phyloP scores from a whole-genome alignment of 179 eudicot species.

The Carnegiea gigantea region DNA sequence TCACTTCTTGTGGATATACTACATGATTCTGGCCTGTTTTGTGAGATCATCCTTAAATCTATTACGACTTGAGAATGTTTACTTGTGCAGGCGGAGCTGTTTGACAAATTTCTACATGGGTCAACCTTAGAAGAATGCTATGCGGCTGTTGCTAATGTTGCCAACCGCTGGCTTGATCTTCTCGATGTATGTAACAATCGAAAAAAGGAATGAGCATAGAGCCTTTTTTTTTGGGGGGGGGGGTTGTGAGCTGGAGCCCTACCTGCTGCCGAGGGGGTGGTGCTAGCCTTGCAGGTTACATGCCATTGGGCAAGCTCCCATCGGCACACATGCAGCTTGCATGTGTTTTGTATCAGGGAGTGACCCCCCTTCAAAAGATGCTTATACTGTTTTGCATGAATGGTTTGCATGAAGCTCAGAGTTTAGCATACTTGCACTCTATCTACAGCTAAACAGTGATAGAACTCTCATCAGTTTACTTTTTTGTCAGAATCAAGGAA shows the following conservation, averaged over 20 bases:
- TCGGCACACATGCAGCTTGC: not conserved
- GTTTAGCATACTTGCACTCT: not conserved
- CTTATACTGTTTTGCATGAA: not conserved
- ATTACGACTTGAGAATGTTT: constrained; percentile 14
- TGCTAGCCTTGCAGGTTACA: too few relatives aligned
- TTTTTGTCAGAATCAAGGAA: constrained; percentile 78
- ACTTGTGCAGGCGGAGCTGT: constrained; percentile 85
- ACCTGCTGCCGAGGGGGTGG: too few relatives aligned
- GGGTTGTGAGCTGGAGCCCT: not conserved
- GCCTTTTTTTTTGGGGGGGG: not conserved
- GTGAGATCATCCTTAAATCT: not conserved
- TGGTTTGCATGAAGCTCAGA: not conserved
- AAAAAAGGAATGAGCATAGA: not conserved
- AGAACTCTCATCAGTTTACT: constrained; percentile 18
- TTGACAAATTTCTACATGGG: constrained; percentile 91
- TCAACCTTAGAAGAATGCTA: constrained; percentile 95
- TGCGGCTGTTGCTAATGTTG: constrained; percentile 90
- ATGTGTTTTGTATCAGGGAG: not conserved
- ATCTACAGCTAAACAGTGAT: not conserved
- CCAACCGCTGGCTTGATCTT: constrained; percentile 98
- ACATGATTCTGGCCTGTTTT: constrained; percentile 2
- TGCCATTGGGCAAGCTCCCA: too few relatives aligned
- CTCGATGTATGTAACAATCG: constrained; percentile 69
- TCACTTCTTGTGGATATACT: not conserved
- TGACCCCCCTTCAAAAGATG: not conserved